Evolutionary conservation across 352 stramenopile genomes (phyloP).

Genomic region (Pythium coloratum): DNA sequence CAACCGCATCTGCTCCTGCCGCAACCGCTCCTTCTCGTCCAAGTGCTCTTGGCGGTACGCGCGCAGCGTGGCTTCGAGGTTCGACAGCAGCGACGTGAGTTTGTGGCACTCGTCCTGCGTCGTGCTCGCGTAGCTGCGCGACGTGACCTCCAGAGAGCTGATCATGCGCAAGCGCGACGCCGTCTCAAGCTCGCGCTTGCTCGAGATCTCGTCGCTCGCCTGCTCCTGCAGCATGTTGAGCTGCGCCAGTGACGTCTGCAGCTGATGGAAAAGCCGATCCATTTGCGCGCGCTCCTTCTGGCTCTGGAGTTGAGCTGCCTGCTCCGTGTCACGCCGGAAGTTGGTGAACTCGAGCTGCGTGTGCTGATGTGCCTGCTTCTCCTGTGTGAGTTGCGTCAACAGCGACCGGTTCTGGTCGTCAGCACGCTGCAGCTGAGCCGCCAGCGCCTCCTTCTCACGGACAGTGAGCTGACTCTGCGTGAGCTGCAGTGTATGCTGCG

Average conservation of each 20-base stretch:
- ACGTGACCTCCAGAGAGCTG: constrained; percentile 57
- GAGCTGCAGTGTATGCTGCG: constrained; percentile 30
- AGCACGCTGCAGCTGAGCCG: constrained; percentile 29
- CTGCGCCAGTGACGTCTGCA: constrained; percentile 52
- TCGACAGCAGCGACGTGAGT: constrained; percentile 46
- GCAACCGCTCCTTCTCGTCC: constrained; percentile 74
- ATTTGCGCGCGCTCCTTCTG: constrained; percentile 51
- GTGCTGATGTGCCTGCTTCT: constrained; percentile 34
- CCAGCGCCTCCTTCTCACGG: constrained; percentile 31
- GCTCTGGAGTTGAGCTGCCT: constrained; percentile 35
- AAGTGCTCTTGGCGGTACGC: constrained; percentile 55
- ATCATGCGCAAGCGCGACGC: constrained; percentile 63
- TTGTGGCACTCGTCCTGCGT: constrained; percentile 65
- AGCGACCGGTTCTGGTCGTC: constrained; percentile 38
- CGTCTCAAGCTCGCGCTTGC: constrained; percentile 46
- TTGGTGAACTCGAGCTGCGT: constrained; percentile 32
- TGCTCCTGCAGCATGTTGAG: constrained; percentile 51
- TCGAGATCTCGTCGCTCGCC: constrained; percentile 36
- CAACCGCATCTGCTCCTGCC: constrained; percentile 67
- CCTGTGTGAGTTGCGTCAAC: constrained; percentile 22
- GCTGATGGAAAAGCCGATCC: constrained; percentile 46
- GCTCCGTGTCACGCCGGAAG: constrained; percentile 40
- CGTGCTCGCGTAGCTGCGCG: constrained; percentile 47
- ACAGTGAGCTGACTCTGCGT: constrained; percentile 32
- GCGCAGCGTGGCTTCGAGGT: constrained; percentile 53